These are phyloP conservation scores for Sonneratia caseolaris DNA, from an alignment of 345 rosid genomes.

Conservation along the genomic window DNA sequence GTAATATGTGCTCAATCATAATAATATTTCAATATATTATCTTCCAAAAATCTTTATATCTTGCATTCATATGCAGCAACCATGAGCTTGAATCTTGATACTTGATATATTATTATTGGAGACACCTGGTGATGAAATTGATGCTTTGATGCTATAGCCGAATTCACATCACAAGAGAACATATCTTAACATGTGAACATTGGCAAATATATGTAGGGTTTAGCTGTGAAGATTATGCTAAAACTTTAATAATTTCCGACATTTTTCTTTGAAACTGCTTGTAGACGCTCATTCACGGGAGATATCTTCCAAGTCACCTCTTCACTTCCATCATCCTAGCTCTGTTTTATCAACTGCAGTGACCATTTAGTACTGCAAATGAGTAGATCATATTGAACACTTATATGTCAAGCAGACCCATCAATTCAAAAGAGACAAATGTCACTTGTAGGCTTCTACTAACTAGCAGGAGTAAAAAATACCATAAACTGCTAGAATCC, in stretches of 20 bases:
- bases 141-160: no score
- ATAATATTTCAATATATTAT: no score
- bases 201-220: conserved; percentile 35
- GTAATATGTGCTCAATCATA: no score
- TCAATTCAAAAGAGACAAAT: neutral
- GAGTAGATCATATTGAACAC: neutral
- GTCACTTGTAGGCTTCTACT: neutral
- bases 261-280: conserved; percentile 46
- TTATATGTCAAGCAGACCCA: neutral
- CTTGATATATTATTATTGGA: no score
- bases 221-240: conserved; percentile 39
- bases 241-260: conserved; percentile 38
- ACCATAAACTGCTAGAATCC: neutral
- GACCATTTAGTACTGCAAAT: neutral
- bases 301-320: conserved; percentile 91
- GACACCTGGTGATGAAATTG: no score
- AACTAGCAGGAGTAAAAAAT: no score
- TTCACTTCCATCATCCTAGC: conserved; percentile 78
- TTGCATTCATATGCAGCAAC: no score
- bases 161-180: neutral
- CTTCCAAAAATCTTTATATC: no score
- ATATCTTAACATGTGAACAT: conserved; percentile 52
- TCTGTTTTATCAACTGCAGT: conserved; percentile 72
- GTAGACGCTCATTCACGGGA: conserved; percentile 77
- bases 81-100: no score